Conservation (phyloP, 83 land plant genomes). For the Diphasiastrum complanatum region DNA sequence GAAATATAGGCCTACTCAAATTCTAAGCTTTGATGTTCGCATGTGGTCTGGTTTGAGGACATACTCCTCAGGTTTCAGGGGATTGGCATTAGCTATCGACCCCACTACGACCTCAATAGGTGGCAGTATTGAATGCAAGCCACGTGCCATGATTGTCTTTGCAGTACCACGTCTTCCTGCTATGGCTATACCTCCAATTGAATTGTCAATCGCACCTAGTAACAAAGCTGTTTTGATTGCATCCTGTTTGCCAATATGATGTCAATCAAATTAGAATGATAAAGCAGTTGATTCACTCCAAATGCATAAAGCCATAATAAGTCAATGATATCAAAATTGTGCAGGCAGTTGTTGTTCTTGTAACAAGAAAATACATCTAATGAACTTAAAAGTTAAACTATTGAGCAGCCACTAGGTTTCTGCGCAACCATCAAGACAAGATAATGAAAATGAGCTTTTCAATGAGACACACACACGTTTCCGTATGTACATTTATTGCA, state of each 20-base stretch:
- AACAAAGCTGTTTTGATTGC: slow-evolving; percentile 88
- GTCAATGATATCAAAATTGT: too few species aligned
- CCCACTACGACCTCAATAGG: slow-evolving; percentile 88
- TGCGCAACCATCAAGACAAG: too few species aligned
- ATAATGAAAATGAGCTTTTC: too few species aligned
- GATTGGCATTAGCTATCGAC: slow-evolving; percentile 84
- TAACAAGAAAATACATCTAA: too few species aligned
- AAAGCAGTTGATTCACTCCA: not conserved
- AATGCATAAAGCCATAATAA: not conserved
- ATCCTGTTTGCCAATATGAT: slow-evolving; percentile 42
- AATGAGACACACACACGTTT: too few species aligned
- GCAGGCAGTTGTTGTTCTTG: too few species aligned
- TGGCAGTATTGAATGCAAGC: slow-evolving; percentile 90
- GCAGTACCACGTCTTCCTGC: slow-evolving; percentile 96
- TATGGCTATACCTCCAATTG: slow-evolving; percentile 88
- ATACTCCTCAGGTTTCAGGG: slow-evolving; percentile 68
- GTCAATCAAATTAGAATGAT: not conserved
- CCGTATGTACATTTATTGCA: too few species aligned
- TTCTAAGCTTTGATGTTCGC: not conserved
- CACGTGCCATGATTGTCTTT: slow-evolving; percentile 97
- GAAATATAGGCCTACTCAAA: not conserved
- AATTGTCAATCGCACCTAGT: slow-evolving; percentile 87
- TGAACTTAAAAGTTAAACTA: too few species aligned
- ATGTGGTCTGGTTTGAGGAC: slow-evolving; percentile 1
- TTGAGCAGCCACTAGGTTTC: too few species aligned